Base-by-base conservation (phyloP, 176 grass and related monocot species). In the Oryza meyeriana region DNA sequence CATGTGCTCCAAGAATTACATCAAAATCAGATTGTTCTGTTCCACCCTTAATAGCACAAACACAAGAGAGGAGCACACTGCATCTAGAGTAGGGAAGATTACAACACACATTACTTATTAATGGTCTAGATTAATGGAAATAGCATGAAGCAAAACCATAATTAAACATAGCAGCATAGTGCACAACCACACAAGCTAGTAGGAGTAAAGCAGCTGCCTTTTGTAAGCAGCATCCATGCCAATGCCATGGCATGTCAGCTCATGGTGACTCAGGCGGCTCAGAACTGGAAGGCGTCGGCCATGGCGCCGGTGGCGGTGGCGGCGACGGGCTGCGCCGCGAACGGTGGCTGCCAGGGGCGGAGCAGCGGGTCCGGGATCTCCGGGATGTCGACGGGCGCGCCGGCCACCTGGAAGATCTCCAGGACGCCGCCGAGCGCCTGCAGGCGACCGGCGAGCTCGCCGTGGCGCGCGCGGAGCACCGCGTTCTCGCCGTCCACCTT, bases 281-380 rank as follows among this genome's bases (percentile, higher is more conserved):
- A 91, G 85, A 88, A 82, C 39, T 69, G 89, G 80, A 87, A 87
- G 1, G 63, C 64, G 40, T 91, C 81, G 0, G 39, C 32, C 20
- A 73, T 47, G 71, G 69, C 58, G 1, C 61, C 71, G 1, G 71
- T n/a, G 3, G 82, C 12, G 1, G 77, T 62, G 10, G 44, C 17
- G 3, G 66, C 75, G 87, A 79, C 69, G 61, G 83, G 81, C 84
- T 89, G 89, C 3, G 80, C 40, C 0, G 78, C 61, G 82, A 84
- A 87, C 17, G 89, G 87, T 0, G 90, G 79, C 87, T 90, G 87
- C 93, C 93, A 92, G 0, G 92, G 87, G 81, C 82, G 85, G 57
- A 94, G 87, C 36, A 91, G 61, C 32, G 93, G 87, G 84, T 88
- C 81, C 0, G 87, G 81, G 33, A 94, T 87, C 81, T 91, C 92